phyloP scores from a whole-genome alignment of 1,284 basidiomycete species.

The Pascua sp. region DNA sequence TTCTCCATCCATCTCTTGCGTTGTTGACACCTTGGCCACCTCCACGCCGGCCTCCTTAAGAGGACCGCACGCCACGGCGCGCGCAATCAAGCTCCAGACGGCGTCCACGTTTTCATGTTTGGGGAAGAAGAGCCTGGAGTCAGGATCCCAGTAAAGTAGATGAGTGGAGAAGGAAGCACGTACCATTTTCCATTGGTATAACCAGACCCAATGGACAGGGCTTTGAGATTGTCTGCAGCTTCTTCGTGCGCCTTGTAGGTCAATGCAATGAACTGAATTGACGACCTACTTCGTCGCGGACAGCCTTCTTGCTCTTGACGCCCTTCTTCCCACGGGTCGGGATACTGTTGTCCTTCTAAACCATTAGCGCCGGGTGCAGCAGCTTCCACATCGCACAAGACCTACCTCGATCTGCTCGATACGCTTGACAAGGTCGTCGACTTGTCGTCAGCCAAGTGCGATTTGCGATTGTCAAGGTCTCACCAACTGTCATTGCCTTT shows the following conservation, averaged over 20 bases:
- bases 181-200: conserved; percentile 37
- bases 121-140: conserved; percentile 27
- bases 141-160: background rate
- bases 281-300: conserved; percentile 25
- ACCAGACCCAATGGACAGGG: conserved; percentile 15
- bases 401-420: conserved; percentile 24
- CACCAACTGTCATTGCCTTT: conserved; percentile 18
- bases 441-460: conserved; percentile 14
- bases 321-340: conserved; percentile 35
- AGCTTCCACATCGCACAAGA: too few relatives aligned
- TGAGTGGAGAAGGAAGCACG: conserved; percentile 1
- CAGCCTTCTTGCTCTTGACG: conserved; percentile 27
- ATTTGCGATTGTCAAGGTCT: background rate
- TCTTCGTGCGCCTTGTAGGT: conserved; percentile 16
- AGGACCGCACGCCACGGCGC: conserved; percentile 33
- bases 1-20: background rate
- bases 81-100: conserved; percentile 27
- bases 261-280: background rate
- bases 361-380: background rate
- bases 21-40: conserved; percentile 28
- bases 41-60: conserved; percentile 26
- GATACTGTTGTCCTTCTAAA: conserved; percentile 23
- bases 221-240: conserved; percentile 21
- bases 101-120: conserved; percentile 23
- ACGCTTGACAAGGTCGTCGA: conserved; percentile 16